A percentile compares a stretch with the other conserved stretches of the same genome.
Evolutionary conservation across 495 filamentous ascomycete species (phyloP).

Genomic region (Terfezia boudieri): DNA sequence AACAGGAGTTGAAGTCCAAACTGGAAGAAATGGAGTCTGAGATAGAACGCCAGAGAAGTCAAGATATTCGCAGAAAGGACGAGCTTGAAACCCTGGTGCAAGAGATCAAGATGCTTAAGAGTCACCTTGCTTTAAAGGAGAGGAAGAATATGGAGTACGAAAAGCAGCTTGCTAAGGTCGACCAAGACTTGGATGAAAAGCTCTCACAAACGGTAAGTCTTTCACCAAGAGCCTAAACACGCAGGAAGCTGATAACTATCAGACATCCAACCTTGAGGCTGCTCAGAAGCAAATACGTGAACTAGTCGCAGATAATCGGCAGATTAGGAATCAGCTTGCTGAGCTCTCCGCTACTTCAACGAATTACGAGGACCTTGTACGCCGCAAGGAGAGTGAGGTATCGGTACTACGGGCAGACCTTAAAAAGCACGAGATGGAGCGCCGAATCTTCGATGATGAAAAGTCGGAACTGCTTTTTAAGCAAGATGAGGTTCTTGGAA

Average conservation of each 20-base stretch:
- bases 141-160: conserved; percentile 79
- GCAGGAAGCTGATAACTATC: not conserved
- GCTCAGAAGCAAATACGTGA: conserved; percentile 29
- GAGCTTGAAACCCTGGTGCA: conserved; percentile 51
- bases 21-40: conserved; percentile 44
- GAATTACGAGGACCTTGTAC: conserved; percentile 76
- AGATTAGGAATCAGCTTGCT: conserved; percentile 64
- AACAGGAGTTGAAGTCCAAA: conserved; percentile 43
- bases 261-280: conserved; percentile 8
- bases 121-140: conserved; percentile 72
- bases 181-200: conserved; percentile 80
- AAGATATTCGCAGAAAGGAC: conserved; percentile 43
- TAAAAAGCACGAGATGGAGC: conserved; percentile 54
- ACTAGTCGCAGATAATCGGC: conserved; percentile 55
- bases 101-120: conserved; percentile 79
- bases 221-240: not conserved
- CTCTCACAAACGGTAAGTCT: conserved; percentile 35
- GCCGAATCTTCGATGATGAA: conserved; percentile 54
- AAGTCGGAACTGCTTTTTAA: conserved; percentile 42
- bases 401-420: conserved; percentile 62
- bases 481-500: conserved; percentile 55
- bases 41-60: conserved; percentile 41
- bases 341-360: conserved; percentile 83
- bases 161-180: conserved; percentile 55
- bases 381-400: conserved; percentile 85